phyloP scores from a whole-genome alignment of 2,329 filamentous ascomycete genomes.

The Arthrobotrys sinensis region DNA sequence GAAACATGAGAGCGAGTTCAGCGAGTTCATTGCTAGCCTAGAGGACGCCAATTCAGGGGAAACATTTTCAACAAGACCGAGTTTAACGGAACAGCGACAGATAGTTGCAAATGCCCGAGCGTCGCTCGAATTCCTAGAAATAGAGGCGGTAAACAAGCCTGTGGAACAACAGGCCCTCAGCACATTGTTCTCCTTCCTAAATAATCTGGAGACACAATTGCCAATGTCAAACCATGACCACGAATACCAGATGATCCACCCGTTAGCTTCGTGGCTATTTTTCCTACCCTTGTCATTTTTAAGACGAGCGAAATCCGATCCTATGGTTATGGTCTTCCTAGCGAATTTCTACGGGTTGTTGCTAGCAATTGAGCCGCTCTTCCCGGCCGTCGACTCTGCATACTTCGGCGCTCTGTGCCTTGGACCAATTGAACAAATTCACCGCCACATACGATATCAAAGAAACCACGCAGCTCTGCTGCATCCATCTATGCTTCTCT shows the following conservation, averaged over 20 bases:
- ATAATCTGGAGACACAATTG: slow-evolving; percentile 77
- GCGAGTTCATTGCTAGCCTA: slow-evolving; percentile 84
- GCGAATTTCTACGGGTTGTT: slow-evolving; percentile 93
- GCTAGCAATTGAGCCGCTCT: slow-evolving; percentile 88
- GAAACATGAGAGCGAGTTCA: slow-evolving; percentile 90
- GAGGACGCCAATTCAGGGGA: slow-evolving; percentile 73
- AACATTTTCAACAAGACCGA: slow-evolving; percentile 76
- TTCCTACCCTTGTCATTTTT: slow-evolving; percentile 92
- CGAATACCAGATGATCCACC: slow-evolving; percentile 90
- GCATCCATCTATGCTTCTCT: slow-evolving; percentile 57
- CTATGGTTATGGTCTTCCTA: slow-evolving; percentile 84
- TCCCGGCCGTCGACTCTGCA: slow-evolving; percentile 89
- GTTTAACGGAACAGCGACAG: slow-evolving; percentile 77
- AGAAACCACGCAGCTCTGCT: slow-evolving; percentile 52
- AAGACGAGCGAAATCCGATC: slow-evolving; percentile 81
- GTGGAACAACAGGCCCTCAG: slow-evolving; percentile 79
- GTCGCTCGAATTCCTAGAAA: slow-evolving; percentile 78
- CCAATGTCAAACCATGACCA: slow-evolving; percentile 80
- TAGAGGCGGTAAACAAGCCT: slow-evolving; percentile 77
- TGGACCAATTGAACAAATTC: slow-evolving; percentile 87
- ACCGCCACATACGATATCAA: slow-evolving; percentile 66
- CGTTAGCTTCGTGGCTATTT: slow-evolving; percentile 92
- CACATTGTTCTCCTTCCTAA: slow-evolving; percentile 81
- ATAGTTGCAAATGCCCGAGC: slow-evolving; percentile 79
- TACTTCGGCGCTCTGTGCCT: slow-evolving; percentile 88